phyloP scores from a whole-genome alignment of 176 grass and related monocot species.

The Musa beccarii region DNA sequence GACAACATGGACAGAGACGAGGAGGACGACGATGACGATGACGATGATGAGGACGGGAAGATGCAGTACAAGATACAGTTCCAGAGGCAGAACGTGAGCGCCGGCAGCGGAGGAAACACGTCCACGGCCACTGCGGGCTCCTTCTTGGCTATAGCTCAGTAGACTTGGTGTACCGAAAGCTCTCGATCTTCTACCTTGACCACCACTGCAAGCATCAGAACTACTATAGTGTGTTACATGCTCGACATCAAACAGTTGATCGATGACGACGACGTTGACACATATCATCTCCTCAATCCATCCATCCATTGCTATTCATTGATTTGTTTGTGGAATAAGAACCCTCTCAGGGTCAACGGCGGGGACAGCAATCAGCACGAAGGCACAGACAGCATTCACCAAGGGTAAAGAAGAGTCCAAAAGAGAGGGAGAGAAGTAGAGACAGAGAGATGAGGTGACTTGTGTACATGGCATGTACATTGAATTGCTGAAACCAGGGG shows the following conservation, averaged over 20 bases:
- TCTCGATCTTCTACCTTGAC: conserved; percentile 22
- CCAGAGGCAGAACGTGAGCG: conserved; percentile 10
- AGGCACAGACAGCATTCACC: conserved; percentile 27
- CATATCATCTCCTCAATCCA: conserved; percentile 19
- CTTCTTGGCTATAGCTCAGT: conserved; percentile 75
- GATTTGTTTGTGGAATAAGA: conserved; percentile 69
- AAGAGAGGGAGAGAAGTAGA: not conserved
- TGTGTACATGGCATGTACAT: no score
- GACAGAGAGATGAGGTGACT: not conserved
- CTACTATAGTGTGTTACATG: conserved; percentile 14
- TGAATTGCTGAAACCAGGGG: no score
- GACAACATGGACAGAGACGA: conserved; percentile 6
- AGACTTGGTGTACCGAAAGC: conserved; percentile 8
- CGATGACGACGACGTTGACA: not conserved
- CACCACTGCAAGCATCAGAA: conserved; percentile 18
- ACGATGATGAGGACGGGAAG: conserved; percentile 34
- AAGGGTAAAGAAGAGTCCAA: conserved; percentile 11
- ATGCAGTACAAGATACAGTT: conserved; percentile 26
- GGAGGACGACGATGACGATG: conserved; percentile 30
- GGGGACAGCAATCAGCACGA: conserved; percentile 27
- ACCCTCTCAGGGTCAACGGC: conserved; percentile 34
- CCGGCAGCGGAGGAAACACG: not conserved
- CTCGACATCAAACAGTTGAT: conserved; percentile 15
- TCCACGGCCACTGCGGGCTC: conserved; percentile 39
- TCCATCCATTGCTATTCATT: conserved; percentile 48